Evolutionary conservation across 495 filamentous ascomycete species (phyloP).

Genomic region (Massariosphaeria phaeospora): DNA sequence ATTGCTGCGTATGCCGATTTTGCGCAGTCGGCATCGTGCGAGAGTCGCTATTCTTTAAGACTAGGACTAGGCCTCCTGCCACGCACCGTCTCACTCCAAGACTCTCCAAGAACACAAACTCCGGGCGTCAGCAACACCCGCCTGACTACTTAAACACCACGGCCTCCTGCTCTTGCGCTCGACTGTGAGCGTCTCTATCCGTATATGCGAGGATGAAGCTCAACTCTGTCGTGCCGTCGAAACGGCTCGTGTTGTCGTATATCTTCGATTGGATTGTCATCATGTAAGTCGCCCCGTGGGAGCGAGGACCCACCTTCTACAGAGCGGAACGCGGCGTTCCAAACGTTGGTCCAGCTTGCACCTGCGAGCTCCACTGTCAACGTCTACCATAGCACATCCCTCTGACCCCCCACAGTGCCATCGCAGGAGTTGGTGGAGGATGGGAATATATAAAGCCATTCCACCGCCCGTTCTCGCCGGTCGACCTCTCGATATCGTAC

Average conservation of each 20-base stretch:
- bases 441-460: slow-evolving; percentile 37
- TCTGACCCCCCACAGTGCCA: slow-evolving; percentile 31
- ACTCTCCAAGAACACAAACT: too few relatives aligned
- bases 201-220: slow-evolving; percentile 14
- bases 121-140: too few relatives aligned
- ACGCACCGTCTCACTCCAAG: too few relatives aligned
- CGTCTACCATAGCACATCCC: too few relatives aligned
- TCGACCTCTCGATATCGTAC: slow-evolving; percentile 55
- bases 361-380: too few relatives aligned
- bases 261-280: slow-evolving; percentile 41
- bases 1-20: too few relatives aligned
- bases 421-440: slow-evolving; percentile 37
- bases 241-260: slow-evolving; percentile 38
- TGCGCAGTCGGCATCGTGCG: too few relatives aligned
- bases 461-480: slow-evolving; percentile 45
- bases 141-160: too few relatives aligned
- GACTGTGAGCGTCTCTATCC: background rate
- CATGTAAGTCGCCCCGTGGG: slow-evolving; percentile 33
- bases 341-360: background rate
- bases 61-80: too few relatives aligned
- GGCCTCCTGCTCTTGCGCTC: too few relatives aligned
- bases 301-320: too few relatives aligned
- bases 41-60: too few relatives aligned
- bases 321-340: slow-evolving; percentile 1
- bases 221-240: slow-evolving; percentile 32